Percentiles rank a stretch among this genome's conserved stretches.
Evolutionary conservation across 129 eudicot species (phyloP).

Genomic region (Calendula officinalis): DNA sequence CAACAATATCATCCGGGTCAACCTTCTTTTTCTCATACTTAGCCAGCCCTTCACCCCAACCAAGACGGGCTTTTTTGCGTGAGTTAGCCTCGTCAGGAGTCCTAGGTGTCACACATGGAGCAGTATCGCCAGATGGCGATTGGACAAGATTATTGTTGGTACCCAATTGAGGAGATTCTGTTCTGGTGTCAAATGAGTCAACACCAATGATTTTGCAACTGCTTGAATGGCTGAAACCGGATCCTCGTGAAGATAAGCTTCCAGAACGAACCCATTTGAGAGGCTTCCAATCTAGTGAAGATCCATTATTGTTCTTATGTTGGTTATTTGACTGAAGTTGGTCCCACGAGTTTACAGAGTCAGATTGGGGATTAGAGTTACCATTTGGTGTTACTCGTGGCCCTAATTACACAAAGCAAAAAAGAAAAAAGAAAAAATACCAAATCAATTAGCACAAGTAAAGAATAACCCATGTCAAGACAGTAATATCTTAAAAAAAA

Average conservation of each 20-base stretch:
- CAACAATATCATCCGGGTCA: slow-evolving; percentile 52
- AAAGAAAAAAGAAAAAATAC: slow-evolving; percentile 14
- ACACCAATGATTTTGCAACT: too few relatives aligned
- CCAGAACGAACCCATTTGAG: slow-evolving; percentile 87
- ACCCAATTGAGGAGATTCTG: slow-evolving; percentile 37
- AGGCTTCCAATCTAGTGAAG: slow-evolving; percentile 74
- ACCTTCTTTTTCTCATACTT: slow-evolving; percentile 93
- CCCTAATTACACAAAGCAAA: slow-evolving; percentile 44
- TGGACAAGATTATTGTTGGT: slow-evolving; percentile 29
- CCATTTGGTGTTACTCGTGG: slow-evolving; percentile 50
- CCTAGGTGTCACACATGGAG: slow-evolving; percentile 39
- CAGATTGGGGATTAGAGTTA: slow-evolving; percentile 41
- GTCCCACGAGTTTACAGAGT: slow-evolving; percentile 44
- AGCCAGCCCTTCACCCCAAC: slow-evolving; percentile 99
- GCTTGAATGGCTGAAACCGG: background rate
- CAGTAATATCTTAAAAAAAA: background rate
- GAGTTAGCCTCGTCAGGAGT: slow-evolving; percentile 60
- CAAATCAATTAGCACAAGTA: slow-evolving; percentile 19
- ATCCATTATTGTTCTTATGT: slow-evolving; percentile 45
- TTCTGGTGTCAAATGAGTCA: too few relatives aligned
- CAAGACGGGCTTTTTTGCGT: slow-evolving; percentile 88
- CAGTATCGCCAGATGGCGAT: slow-evolving; percentile 65
- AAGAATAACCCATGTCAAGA: slow-evolving; percentile 1
- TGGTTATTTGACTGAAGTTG: slow-evolving; percentile 42
- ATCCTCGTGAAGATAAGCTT: slow-evolving; percentile 72